Conservation (phyloP, 176 grass and related monocot genomes). For the Zizania latifolia region DNA sequence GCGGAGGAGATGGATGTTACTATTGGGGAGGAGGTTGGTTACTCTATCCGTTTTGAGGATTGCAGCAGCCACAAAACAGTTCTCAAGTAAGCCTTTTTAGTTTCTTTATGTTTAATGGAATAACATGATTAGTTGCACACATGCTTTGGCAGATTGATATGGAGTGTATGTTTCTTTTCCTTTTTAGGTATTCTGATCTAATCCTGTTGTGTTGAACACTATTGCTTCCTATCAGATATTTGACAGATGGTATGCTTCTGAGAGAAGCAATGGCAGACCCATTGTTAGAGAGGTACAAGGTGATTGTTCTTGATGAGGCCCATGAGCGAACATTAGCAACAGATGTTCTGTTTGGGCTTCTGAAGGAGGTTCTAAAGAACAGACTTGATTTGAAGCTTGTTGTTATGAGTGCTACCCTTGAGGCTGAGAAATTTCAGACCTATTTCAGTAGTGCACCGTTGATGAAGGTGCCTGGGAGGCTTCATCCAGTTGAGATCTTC, state of each 20-base stretch:
- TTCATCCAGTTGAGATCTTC: conserved; percentile 94
- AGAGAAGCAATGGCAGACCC: conserved; percentile 99
- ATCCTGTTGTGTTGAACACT: conserved; percentile 68
- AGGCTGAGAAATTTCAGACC: conserved; percentile 88
- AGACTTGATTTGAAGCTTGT: conserved; percentile 83
- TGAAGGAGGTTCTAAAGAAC: conserved; percentile 89
- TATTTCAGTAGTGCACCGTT: conserved; percentile 81
- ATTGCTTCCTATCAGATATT: conserved; percentile 97
- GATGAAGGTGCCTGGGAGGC: conserved; percentile 87
- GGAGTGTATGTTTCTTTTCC: conserved; percentile 33
- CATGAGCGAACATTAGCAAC: conserved; percentile 92
- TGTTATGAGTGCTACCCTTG: conserved; percentile 95
- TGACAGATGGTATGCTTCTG: conserved; percentile 99
- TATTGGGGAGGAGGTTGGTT: conserved; percentile 94
- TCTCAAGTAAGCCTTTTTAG: conserved; percentile 78
- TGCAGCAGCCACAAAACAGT: conserved; percentile 95
- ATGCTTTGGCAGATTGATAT: conserved; percentile 50
- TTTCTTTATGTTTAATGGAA: conserved; percentile 14
- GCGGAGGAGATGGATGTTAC: conserved; percentile 99
- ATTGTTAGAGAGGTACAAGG: conserved; percentile 90
- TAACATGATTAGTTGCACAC: conserved; percentile 29
- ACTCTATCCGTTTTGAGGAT: conserved; percentile 97
- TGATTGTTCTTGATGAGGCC: conserved; percentile 96
- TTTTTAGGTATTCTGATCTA: conserved; percentile 70
- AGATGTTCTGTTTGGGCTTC: conserved; percentile 91